A percentile compares a stretch with the other conserved stretches of the same genome.
Conservation (phyloP, 2,329 filamentous ascomycete species). For the Aspergillus versicolor region DNA sequence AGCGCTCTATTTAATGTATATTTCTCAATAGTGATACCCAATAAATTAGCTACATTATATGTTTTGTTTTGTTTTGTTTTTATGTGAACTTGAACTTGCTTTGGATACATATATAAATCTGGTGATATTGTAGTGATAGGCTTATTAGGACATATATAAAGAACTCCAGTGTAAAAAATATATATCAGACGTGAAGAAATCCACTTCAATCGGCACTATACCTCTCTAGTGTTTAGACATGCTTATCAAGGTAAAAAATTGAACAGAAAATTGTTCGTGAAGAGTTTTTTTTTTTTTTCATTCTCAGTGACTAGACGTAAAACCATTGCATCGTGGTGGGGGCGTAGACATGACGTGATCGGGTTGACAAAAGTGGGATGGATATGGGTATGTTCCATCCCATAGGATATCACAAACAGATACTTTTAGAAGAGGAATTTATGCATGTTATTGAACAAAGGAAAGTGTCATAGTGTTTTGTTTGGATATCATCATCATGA, state of each 20-base stretch:
- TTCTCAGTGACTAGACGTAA: conserved; percentile 19
- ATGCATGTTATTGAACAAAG: conserved; percentile 12
- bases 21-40: too few relatives aligned
- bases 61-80: too few relatives aligned
- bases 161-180: too few relatives aligned
- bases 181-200: too few relatives aligned
- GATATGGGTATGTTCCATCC: neutral
- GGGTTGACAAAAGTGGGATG: neutral
- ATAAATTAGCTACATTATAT: too few relatives aligned
- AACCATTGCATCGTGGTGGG: conserved; percentile 18
- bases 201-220: too few relatives aligned
- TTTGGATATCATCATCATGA: conserved; percentile 22
- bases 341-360: conserved; percentile 15
- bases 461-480: conserved; percentile 11
- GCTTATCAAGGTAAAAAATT: neutral
- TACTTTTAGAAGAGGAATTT: conserved; percentile 1
- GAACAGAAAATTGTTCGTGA: neutral
- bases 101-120: too few relatives aligned
- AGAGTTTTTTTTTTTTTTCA: conserved; percentile 13
- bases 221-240: too few relatives aligned
- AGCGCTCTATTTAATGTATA: too few relatives aligned
- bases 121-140: too few relatives aligned
- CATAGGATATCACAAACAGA: neutral
- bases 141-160: too few relatives aligned
- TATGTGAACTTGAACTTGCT: too few relatives aligned